phyloP scores from a whole-genome alignment of 2,329 filamentous ascomycete species.

The Colletotrichum tropicale region DNA sequence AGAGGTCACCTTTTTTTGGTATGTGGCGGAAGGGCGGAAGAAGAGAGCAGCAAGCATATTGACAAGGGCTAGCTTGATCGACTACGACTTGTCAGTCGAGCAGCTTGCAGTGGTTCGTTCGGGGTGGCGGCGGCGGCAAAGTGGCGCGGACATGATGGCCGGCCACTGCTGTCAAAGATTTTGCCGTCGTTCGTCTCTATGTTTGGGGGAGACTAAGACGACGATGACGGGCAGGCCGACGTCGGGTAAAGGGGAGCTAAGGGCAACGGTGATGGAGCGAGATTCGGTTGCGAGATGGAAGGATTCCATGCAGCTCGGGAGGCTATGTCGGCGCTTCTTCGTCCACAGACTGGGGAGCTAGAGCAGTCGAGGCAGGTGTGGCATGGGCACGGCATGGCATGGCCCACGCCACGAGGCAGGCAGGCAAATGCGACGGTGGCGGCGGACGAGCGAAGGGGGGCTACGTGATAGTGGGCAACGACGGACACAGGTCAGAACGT shows the following conservation, averaged over 20 bases:
- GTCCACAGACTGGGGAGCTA: neutral
- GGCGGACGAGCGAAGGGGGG: neutral
- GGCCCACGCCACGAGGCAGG: constrained; percentile 3
- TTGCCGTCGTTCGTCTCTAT: neutral
- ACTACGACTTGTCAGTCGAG: neutral
- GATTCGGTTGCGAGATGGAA: constrained; percentile 17
- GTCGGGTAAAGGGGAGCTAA: neutral
- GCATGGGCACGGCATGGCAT: neutral
- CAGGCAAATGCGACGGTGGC: neutral
- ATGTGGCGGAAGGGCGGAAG: neutral
- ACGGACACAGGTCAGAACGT: neutral
- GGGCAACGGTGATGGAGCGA: neutral
- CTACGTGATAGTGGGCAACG: neutral
- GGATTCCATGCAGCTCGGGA: constrained; percentile 17
- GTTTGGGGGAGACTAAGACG: neutral
- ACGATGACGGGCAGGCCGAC: neutral
- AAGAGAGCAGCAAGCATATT: neutral
- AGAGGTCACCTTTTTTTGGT: neutral
- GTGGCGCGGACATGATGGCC: neutral
- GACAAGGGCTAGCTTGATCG: constrained; percentile 4
- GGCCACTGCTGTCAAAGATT: neutral
- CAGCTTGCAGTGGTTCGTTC: constrained; percentile 6
- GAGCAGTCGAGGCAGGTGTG: constrained; percentile 9
- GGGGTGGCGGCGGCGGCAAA: neutral
- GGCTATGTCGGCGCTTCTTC: constrained; percentile 21